A percentile compares a stretch with the other conserved stretches of the same genome.
Conservation (phyloP, 441 rosid species). For the Erodium texanum region DNA sequence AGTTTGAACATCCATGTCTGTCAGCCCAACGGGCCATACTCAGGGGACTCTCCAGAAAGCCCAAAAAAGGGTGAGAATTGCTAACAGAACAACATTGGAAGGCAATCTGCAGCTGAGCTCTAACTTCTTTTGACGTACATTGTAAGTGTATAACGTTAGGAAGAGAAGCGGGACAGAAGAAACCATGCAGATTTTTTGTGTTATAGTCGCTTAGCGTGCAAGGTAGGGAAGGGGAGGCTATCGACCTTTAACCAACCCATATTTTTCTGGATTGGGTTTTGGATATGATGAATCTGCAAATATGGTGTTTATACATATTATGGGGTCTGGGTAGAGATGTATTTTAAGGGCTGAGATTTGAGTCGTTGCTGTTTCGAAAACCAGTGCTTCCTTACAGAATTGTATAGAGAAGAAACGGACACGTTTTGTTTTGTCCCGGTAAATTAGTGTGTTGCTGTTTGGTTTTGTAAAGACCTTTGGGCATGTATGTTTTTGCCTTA, state of each 20-base stretch:
- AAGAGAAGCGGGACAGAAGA: not conserved
- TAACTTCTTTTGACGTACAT: not conserved
- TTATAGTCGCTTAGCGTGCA: not conserved
- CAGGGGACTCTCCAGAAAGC: not conserved
- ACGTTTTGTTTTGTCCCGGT: not conserved
- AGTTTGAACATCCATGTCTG: not conserved
- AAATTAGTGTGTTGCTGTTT: not conserved
- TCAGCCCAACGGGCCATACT: not conserved
- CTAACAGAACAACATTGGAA: not conserved
- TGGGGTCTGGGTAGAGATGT: not conserved
- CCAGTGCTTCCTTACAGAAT: not conserved
- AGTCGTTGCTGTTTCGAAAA: not conserved
- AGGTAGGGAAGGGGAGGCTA: not conserved
- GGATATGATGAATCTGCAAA: not conserved
- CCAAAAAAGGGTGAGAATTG: not conserved
- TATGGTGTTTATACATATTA: not conserved
- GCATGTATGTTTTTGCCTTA: too few relatives aligned
- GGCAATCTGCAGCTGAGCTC: not conserved
- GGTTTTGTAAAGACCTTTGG: too few relatives aligned
- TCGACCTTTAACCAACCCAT: not conserved
- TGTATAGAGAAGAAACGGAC: not conserved
- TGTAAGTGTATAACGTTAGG: not conserved
- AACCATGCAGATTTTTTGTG: not conserved
- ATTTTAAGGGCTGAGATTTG: too few relatives aligned
- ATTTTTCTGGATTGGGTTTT: not conserved